Conservation (phyloP, 2,329 filamentous ascomycete genomes). For the Penicillium aurantiogriseum region DNA sequence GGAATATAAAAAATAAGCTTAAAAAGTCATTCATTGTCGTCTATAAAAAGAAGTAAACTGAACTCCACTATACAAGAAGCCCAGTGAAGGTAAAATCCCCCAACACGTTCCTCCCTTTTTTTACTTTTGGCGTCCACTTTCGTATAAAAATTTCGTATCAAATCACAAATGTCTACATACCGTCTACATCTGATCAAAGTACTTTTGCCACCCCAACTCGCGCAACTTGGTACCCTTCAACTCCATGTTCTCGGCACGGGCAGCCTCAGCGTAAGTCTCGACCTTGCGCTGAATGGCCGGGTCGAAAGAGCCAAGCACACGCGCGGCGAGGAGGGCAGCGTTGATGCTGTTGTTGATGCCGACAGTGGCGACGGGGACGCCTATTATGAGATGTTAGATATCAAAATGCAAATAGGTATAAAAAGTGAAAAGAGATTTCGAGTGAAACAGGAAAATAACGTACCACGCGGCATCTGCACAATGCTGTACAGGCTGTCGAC, state of each 20-base stretch:
- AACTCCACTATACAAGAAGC: slow-evolving; percentile 15
- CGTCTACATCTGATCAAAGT: slow-evolving; percentile 45
- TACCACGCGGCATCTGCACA: slow-evolving; percentile 69
- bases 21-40: slow-evolving; percentile 26
- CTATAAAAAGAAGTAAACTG: slow-evolving; percentile 17
- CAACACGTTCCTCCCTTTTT: not conserved
- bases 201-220: slow-evolving; percentile 45
- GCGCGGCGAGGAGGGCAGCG: slow-evolving; percentile 68
- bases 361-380: slow-evolving; percentile 71
- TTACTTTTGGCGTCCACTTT: not conserved
- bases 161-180: not conserved
- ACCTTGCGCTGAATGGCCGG: slow-evolving; percentile 42
- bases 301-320: slow-evolving; percentile 60
- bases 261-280: slow-evolving; percentile 43
- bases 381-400: slow-evolving; percentile 33
- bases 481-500: slow-evolving; percentile 70
- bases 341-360: slow-evolving; percentile 80
- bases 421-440: not conserved
- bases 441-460: slow-evolving; percentile 25
- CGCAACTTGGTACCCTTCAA: slow-evolving; percentile 45
- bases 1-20: not conserved
- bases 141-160: slow-evolving; percentile 7
- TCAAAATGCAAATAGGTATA: not conserved
- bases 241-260: slow-evolving; percentile 44
- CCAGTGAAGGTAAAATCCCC: slow-evolving; percentile 4